Evolutionary conservation across 2,329 filamentous ascomycete genomes (phyloP), one percentile per base, ranked within the genome.

Genomic region (Fusarium paranaense): DNA sequence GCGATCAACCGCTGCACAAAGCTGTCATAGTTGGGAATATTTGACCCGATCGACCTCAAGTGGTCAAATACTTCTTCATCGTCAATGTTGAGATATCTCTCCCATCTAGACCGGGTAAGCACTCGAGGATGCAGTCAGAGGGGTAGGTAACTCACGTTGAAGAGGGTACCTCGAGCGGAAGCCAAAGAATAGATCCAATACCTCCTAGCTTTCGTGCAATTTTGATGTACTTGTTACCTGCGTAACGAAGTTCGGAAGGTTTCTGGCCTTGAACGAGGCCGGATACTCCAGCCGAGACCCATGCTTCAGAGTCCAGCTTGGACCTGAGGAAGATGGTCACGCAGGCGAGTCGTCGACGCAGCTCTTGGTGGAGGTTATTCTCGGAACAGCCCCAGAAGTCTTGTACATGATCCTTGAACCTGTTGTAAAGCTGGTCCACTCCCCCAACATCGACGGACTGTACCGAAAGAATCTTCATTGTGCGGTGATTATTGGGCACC

Each of bases 171-270:
- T 79, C 77, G 8, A 78, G 18, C 0, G 81, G 81, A 14, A 82
- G 77, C 81, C 81, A 82, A 13, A 81, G 69, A 3, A 82, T 68
- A 0, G 79, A 75, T 0, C 81, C 81, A 3, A 82, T 67, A 1
- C 76, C 76, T 1, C 79, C 79, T 3, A 82, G 70, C 32, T 75
- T 71, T 3, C 81, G 70, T 0, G 78, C 79, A 27, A 82, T 80
- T 62, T 82, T 82, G 66, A 82, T 78, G 9, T 82, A 82, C 62
- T 82, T 82, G 32, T 76, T 80, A 0, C 81, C 81, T 0, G 80
- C 78, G 64, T 82, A 80, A 4, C 79, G 68, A 18, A 82, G 40
- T 5, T 82, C 81, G 0, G 78, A 69, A 2, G 73, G 56, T 7
- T 78, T 80, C 0, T 75, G 63, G 1, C 76, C 76, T 13, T 76